phyloP scores from a whole-genome alignment of 345 rosid species.

The Conringia planisiliqua region DNA sequence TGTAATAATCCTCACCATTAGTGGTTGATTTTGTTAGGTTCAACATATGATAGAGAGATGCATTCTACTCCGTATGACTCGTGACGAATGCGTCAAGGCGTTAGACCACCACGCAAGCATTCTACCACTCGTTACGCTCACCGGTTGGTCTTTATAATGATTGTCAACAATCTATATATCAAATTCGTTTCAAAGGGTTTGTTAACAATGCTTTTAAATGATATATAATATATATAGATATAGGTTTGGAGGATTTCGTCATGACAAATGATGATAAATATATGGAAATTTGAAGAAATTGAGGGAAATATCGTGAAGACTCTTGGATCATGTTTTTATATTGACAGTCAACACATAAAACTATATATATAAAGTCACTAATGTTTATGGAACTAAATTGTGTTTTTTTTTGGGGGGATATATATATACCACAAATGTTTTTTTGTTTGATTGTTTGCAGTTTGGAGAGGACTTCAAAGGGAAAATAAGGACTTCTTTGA shows the following conservation, averaged over 20 bases:
- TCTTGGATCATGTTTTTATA: neutral
- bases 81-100: constrained; percentile 67
- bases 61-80: constrained; percentile 65
- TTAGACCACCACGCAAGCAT: constrained; percentile 57
- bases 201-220: neutral
- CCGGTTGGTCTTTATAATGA: constrained; percentile 35
- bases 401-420: neutral
- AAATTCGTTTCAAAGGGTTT: neutral
- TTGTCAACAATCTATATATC: neutral
- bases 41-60: constrained; percentile 87
- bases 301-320: neutral
- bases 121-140: constrained; percentile 63
- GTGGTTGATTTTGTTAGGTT: constrained; percentile 42
- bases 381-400: neutral
- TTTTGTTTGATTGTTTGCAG: constrained; percentile 33
- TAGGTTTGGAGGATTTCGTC: neutral
- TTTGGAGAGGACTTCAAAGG: constrained; percentile 71
- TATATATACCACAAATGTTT: neutral
- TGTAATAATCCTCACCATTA: neutral
- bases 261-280: neutral
- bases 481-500: constrained; percentile 71
- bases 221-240: neutral
- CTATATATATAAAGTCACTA: neutral
- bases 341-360: neutral
- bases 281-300: neutral